phyloP scores from a whole-genome alignment of 2,329 filamentous ascomycete genomes.

The Colletotrichum eremochloae region DNA sequence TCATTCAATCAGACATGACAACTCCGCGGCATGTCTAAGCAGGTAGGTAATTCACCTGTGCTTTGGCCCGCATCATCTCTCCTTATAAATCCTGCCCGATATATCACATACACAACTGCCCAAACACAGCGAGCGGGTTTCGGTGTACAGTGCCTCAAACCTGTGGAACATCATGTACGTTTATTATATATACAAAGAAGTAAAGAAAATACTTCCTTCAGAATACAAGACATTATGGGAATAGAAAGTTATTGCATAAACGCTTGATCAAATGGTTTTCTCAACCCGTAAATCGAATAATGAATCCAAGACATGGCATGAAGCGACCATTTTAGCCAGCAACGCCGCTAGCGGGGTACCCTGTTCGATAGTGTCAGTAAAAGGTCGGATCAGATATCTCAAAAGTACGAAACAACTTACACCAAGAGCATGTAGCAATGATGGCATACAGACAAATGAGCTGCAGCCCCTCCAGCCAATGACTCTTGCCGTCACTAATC shows the following conservation, averaged over 20 bases:
- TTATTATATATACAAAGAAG: conserved; percentile 24
- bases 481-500: conserved; percentile 84
- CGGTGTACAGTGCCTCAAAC: conserved; percentile 9
- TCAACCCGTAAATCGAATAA: neutral
- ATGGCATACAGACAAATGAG: conserved; percentile 84
- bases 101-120: neutral
- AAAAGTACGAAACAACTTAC: conserved; percentile 56
- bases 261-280: conserved; percentile 17
- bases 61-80: neutral
- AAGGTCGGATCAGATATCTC: fast-evolving
- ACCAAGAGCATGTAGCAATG: conserved; percentile 77
- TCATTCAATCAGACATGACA: neutral
- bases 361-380: neutral
- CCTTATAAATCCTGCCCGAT: neutral
- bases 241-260: conserved; percentile 13
- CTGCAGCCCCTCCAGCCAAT: conserved; percentile 84
- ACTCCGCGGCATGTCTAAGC: neutral
- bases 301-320: conserved; percentile 9
- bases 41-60: too few species aligned
- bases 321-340: conserved; percentile 21
- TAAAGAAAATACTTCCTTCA: neutral
- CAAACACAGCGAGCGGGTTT: neutral
- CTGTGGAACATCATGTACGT: neutral
- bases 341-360: conserved; percentile 37
- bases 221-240: conserved; percentile 37